Conservation (phyloP, 148 eudicot species). For the Rhododendron kiyosumense region DNA sequence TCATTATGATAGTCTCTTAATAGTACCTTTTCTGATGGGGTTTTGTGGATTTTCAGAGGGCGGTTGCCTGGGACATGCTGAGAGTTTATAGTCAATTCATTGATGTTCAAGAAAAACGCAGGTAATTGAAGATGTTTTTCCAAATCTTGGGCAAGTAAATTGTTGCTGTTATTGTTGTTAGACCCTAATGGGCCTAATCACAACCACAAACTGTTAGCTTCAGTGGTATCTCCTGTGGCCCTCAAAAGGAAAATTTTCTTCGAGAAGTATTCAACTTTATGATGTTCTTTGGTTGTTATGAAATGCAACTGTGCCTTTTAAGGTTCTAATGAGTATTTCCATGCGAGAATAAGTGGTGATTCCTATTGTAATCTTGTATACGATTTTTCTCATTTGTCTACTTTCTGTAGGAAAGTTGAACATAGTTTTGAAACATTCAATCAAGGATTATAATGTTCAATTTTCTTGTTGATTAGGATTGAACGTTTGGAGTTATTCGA, state of each 20-base stretch:
- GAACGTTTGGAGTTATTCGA: slow-evolving; percentile 92
- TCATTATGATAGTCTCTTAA: not conserved
- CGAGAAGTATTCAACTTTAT: not conserved
- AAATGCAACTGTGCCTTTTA: not conserved
- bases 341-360: not conserved
- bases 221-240: not conserved
- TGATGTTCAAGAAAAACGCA: slow-evolving; percentile 77
- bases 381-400: not conserved
- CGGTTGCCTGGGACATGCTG: slow-evolving; percentile 97
- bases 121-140: slow-evolving; percentile 33
- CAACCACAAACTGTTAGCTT: not conserved
- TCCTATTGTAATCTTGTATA: not conserved
- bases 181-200: not conserved
- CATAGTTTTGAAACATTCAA: not conserved
- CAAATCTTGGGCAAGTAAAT: not conserved
- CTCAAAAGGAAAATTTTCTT: not conserved
- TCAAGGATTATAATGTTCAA: not conserved
- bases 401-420: no score
- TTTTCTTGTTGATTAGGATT: slow-evolving; percentile 50
- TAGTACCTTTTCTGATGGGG: not conserved
- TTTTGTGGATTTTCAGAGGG: slow-evolving; percentile 55
- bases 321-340: not conserved
- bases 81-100: slow-evolving; percentile 66
- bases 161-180: not conserved
- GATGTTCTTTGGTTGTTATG: not conserved